phyloP scores from a whole-genome alignment of 192 early-diverging fungal genomes.

The Gonapodya sp. region DNA sequence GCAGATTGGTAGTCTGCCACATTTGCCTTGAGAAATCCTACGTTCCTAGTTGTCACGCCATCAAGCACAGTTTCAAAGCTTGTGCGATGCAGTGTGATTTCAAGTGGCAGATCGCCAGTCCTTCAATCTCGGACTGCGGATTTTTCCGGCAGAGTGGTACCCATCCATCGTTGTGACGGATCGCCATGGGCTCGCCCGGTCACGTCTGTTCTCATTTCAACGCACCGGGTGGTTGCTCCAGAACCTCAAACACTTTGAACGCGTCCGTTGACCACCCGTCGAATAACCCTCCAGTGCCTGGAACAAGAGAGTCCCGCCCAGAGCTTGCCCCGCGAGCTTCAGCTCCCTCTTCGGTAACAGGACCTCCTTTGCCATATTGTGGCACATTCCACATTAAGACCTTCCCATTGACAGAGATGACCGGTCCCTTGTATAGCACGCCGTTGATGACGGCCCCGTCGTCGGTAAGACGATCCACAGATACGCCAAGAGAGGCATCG shows the following conservation, averaged over 20 bases:
- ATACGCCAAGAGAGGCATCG: neutral
- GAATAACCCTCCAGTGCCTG: neutral
- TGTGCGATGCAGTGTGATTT: too few relatives aligned
- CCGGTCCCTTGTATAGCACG: neutral
- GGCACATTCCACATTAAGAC: slow-evolving; percentile 8
- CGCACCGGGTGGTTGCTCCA: neutral
- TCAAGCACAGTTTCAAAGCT: too few relatives aligned
- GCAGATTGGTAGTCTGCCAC: too few relatives aligned
- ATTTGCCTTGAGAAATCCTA: too few relatives aligned
- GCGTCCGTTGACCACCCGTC: slow-evolving; percentile 6
- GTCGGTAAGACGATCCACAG: neutral
- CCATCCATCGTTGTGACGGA: too few relatives aligned
- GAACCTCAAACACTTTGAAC: slow-evolving; percentile 5
- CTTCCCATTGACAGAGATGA: neutral
- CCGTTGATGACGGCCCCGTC: neutral
- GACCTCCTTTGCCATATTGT: slow-evolving; percentile 6
- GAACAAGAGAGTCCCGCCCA: neutral
- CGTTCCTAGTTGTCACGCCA: too few relatives aligned
- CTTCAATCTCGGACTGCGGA: too few relatives aligned
- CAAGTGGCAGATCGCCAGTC: too few relatives aligned
- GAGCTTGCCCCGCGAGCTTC: neutral
- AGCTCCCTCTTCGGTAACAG: neutral
- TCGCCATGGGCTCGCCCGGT: too few relatives aligned
- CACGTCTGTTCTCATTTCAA: too few relatives aligned
- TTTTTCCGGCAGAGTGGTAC: too few relatives aligned